These are phyloP conservation scores for Alternaria incomplexa DNA, from an alignment of 2,329 filamentous ascomycete genomes.

Conservation along the genomic window DNA sequence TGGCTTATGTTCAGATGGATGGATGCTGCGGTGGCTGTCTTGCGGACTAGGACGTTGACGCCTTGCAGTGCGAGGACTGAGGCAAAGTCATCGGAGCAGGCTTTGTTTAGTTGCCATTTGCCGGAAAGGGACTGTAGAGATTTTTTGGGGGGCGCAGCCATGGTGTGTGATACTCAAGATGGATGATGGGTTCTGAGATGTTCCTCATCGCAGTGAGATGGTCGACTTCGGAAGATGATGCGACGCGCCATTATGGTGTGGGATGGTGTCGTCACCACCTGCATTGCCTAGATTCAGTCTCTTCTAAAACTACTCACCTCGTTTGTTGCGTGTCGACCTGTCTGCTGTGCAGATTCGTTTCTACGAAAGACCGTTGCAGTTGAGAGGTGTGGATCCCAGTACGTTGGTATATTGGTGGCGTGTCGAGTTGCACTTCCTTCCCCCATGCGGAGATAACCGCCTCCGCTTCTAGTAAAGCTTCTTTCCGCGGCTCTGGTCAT, in stretches of 20 bases:
- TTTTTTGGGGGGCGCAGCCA: conserved; percentile 14
- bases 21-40: conserved; percentile 15
- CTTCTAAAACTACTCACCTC: neutral
- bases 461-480: neutral
- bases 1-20: conserved; percentile 22
- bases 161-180: neutral
- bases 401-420: neutral
- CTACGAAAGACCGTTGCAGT: neutral
- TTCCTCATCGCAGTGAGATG: neutral
- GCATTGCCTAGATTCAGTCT: neutral
- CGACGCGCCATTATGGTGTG: neutral
- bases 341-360: neutral
- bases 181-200: neutral
- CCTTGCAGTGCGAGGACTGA: conserved; percentile 20
- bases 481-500: neutral
- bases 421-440: neutral
- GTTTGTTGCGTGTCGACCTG: neutral
- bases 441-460: neutral
- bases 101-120: conserved; percentile 18
- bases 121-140: conserved; percentile 15
- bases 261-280: neutral
- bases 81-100: conserved; percentile 20
- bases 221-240: neutral
- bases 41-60: conserved; percentile 13
- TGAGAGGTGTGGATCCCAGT: neutral